Base-by-base conservation (phyloP, 2,329 filamentous ascomycete genomes). In the Graphilbum sp. region DNA sequence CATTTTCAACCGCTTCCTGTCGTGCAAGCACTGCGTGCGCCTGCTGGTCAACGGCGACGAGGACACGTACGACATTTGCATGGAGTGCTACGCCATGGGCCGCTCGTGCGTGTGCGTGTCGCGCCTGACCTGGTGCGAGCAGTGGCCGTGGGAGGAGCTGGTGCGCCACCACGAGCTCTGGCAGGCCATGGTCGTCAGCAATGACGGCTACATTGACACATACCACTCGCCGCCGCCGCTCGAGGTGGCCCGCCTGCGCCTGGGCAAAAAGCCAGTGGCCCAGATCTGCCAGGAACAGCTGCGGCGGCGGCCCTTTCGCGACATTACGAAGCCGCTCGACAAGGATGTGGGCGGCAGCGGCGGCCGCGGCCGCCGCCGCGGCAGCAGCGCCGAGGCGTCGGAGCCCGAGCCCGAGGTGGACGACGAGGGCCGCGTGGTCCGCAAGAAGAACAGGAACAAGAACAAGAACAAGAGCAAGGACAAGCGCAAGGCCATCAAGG, bases 41-140 rank as follows among this genome's bases (percentile, higher is more conserved):
- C 63, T 67, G 35, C 64, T 83, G 17, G 63, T 70, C 11, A 69
- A 70, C 42, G 81, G 75, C 24, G 73, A 69, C 15, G 79, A 85
- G 39, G 83, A 96, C 51, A 83, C 83, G 0, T 98, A 96, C 53
- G 90, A 98, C 54, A 69, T 98, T 18, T 98, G 90, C 52, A 87
- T 98, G 82, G 90, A 98, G 48, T 98, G 90, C 53, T 98, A 93
- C 52, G 81, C 77, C n/a, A 93, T 96, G 81, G 90, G 90, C 18
- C 75, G 90, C 37, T 94, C 87, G 34, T 98, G 90, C 53, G 74
- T 72, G 3, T 98, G 90, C 51, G 70, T 93, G 36, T 93, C 87
- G 4, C 76, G 75, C 11, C 69, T 94, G 11, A 75, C 72, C 43
- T 98, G 88, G 87, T 85, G 84, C 36, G 87, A 98, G 53, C 90